A percentile compares a stretch with the other conserved stretches of the same genome.
phyloP scores from a whole-genome alignment of 164 flowering plant species.

The Cinnamomum chago region DNA sequence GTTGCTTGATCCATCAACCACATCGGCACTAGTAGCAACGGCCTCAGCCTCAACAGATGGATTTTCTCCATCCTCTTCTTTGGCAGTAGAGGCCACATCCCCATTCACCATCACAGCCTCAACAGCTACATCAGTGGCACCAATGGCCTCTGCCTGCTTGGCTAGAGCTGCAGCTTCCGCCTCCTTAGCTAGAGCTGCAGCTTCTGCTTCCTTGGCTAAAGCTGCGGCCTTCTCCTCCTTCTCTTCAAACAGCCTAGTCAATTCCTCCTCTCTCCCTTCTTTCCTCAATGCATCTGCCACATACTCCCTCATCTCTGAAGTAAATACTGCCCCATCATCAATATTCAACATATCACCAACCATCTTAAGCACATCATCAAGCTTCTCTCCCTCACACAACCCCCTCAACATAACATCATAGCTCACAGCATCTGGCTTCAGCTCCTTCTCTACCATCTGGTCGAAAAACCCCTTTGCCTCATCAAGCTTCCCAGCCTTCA shows the following conservation, averaged over 20 bases:
- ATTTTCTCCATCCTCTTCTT: constrained; percentile 13
- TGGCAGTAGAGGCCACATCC: constrained; percentile 9
- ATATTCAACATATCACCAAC: constrained; percentile 46
- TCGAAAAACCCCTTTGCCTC: constrained; percentile 76
- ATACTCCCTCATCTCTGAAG: constrained; percentile 58
- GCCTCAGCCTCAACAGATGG: constrained; percentile 4
- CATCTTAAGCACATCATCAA: constrained; percentile 64
- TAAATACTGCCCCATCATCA: constrained; percentile 50
- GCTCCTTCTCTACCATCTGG: constrained; percentile 68
- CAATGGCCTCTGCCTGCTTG: constrained; percentile 1
- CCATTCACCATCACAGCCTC: constrained; percentile 12
- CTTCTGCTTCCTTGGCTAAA: constrained; percentile 3
- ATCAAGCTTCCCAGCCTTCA: constrained; percentile 60
- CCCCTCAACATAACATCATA: constrained; percentile 65
- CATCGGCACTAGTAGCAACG: constrained; percentile 2
- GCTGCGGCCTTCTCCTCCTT: constrained; percentile 51
- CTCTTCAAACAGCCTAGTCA: constrained; percentile 64
- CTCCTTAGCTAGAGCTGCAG: constrained; percentile 42
- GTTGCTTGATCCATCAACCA: constrained; percentile 1
- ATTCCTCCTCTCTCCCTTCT: constrained; percentile 76
- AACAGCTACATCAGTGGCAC: constrained; percentile 8
- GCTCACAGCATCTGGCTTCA: constrained; percentile 57
- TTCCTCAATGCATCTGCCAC: constrained; percentile 57
- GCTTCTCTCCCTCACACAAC: constrained; percentile 52
- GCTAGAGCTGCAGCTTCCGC: constrained; percentile 24